A percentile compares a stretch with the other conserved stretches of the same genome.
phyloP scores from a whole-genome alignment of 495 filamentous ascomycete genomes.

The Aspergillus sclerotioniger region DNA sequence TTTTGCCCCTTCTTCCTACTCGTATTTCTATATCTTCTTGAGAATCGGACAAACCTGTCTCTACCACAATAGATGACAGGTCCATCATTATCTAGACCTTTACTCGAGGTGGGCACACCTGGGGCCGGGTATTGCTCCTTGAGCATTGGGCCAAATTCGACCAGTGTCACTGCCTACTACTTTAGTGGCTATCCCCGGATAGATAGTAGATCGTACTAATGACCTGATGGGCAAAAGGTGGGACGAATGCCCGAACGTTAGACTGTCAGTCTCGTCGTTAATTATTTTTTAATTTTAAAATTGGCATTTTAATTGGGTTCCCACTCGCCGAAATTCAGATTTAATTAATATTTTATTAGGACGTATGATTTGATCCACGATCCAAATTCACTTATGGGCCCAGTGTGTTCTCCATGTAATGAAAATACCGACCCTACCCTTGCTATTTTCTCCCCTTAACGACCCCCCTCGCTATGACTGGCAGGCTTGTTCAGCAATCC shows the following conservation, averaged over 20 bases:
- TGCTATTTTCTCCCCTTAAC: neutral
- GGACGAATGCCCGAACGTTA: constrained; percentile 4
- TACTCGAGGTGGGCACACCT: neutral
- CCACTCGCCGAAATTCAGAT: neutral
- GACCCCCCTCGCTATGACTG: neutral
- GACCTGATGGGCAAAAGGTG: neutral
- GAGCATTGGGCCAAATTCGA: neutral
- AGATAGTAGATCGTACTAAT: constrained; percentile 8
- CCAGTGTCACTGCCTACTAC: neutral
- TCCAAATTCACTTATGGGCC: neutral
- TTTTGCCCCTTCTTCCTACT: neutral
- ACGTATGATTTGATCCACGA: neutral
- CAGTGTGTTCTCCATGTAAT: neutral
- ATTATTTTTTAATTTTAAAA: neutral
- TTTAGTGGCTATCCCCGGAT: neutral
- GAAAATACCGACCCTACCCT: constrained; percentile 1
- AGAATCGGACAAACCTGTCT: neutral
- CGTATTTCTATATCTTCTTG: neutral
- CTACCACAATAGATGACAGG: neutral
- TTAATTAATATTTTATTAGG: neutral
- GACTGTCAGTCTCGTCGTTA: constrained; percentile 3
- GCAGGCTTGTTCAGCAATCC: neutral
- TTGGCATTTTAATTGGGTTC: neutral
- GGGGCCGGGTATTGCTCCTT: neutral
- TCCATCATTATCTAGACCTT: neutral